Evolutionary conservation across 805 yeast genomes (phyloP).

Genomic region (Lipomyces anomalus): DNA sequence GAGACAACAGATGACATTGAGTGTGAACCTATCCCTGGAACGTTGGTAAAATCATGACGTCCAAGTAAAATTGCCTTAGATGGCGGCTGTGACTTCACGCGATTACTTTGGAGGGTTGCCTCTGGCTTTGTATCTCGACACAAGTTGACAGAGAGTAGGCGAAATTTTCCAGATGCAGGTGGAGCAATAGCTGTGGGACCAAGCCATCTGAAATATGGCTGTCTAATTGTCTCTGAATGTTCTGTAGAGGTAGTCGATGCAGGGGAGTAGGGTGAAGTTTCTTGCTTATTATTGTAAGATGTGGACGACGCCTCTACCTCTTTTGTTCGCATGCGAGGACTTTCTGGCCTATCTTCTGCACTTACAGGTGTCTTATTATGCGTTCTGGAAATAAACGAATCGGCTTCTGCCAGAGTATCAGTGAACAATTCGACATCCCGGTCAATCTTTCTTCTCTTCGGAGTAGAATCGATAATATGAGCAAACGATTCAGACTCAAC

Average conservation of each 20-base stretch:
- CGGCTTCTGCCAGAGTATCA: conserved; percentile 1
- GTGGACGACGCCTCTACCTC: too few relatives aligned
- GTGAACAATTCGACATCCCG: conserved; percentile 1
- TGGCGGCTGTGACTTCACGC: neutral
- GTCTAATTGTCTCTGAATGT: too few relatives aligned
- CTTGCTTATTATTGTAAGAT: neutral
- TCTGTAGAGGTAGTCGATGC: too few relatives aligned
- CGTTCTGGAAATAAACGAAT: neutral
- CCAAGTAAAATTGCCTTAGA: conserved; percentile 13
- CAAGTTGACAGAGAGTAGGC: conserved; percentile 29
- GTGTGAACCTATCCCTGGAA: neutral
- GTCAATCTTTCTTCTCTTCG: neutral
- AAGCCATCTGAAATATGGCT: conserved; percentile 31
- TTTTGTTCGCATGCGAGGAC: neutral
- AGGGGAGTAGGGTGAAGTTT: neutral
- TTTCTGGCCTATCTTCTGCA: neutral
- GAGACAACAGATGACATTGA: neutral
- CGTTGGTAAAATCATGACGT: conserved; percentile 7
- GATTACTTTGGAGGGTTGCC: conserved; percentile 5
- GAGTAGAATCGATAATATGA: neutral
- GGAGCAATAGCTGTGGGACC: conserved; percentile 32
- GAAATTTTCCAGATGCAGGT: conserved; percentile 26
- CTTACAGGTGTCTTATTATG: conserved; percentile 2
- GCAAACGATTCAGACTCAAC: neutral
- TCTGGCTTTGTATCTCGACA: too few relatives aligned